Percentiles rank a stretch among this genome's conserved stretches.
These are phyloP conservation scores for Canna indica DNA, from an alignment of 176 grass and related monocot genomes.

Conservation along the genomic window DNA sequence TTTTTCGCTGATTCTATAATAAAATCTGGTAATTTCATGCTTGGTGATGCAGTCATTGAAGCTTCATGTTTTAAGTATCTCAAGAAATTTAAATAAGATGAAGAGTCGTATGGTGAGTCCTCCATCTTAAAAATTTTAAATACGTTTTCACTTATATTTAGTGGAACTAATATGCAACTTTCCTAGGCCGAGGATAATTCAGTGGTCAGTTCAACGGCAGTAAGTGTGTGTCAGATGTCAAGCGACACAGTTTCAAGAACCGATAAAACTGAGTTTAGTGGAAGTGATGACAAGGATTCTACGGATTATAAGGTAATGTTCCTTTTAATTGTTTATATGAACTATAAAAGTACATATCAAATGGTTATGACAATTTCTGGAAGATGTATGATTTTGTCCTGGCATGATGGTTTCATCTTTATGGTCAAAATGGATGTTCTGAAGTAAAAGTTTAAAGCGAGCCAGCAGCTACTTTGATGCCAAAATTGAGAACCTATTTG, in stretches of 20 bases:
- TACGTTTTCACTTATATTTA: neutral
- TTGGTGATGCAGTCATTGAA: conserved; percentile 67
- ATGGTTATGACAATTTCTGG: neutral
- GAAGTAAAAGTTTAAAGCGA: too few species aligned
- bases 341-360: neutral
- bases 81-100: conserved; percentile 64
- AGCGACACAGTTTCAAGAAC: conserved; percentile 2
- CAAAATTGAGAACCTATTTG: too few species aligned
- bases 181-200: conserved; percentile 21
- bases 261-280: neutral
- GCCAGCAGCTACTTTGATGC: too few species aligned
- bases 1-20: neutral
- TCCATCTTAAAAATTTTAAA: conserved; percentile 8
- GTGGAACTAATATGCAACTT: neutral
- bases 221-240: conserved; percentile 22
- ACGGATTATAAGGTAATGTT: conserved; percentile 21
- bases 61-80: conserved; percentile 76
- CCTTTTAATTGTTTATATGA: conserved; percentile 21
- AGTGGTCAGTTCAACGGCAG: conserved; percentile 6
- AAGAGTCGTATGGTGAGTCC: conserved; percentile 51
- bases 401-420: neutral
- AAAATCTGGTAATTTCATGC: neutral
- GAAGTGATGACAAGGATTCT: conserved; percentile 14
- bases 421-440: neutral
- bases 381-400: neutral